These are phyloP conservation scores for Nymphaea thermarum DNA, from an alignment of 164 flowering plant species.

Conservation along the genomic window DNA sequence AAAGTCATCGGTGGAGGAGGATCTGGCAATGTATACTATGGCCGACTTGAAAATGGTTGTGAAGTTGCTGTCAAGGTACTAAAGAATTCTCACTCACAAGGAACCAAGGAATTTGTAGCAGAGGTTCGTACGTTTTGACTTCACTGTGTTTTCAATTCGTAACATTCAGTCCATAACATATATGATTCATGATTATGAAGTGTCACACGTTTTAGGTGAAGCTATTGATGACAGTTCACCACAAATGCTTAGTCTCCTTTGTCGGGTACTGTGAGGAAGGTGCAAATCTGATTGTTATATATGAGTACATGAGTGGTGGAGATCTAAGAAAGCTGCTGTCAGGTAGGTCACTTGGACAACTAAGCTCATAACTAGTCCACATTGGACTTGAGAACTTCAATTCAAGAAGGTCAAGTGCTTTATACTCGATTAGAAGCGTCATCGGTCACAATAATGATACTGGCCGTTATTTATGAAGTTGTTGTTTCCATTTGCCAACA, in stretches of 20 bases:
- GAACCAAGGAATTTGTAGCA: slow-evolving; percentile 23
- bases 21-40: slow-evolving; percentile 36
- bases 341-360: background rate
- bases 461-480: too few species aligned
- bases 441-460: too few species aligned
- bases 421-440: too few species aligned
- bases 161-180: too few species aligned
- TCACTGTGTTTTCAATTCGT: too few species aligned
- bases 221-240: slow-evolving; percentile 5
- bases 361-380: too few species aligned
- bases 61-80: slow-evolving; percentile 44
- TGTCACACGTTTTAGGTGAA: background rate
- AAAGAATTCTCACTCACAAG: slow-evolving; percentile 23
- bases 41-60: slow-evolving; percentile 16
- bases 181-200: too few species aligned
- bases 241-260: background rate
- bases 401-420: too few species aligned
- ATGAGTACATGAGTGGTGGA: slow-evolving; percentile 1
- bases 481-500: too few species aligned
- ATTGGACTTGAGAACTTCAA: too few species aligned
- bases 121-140: slow-evolving; percentile 19
- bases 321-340: background rate
- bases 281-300: background rate
- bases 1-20: slow-evolving; percentile 35
- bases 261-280: slow-evolving; percentile 4